Base-by-base conservation (phyloP, 2,329 filamentous ascomycete genomes). In the Apiospora malaysiana region DNA sequence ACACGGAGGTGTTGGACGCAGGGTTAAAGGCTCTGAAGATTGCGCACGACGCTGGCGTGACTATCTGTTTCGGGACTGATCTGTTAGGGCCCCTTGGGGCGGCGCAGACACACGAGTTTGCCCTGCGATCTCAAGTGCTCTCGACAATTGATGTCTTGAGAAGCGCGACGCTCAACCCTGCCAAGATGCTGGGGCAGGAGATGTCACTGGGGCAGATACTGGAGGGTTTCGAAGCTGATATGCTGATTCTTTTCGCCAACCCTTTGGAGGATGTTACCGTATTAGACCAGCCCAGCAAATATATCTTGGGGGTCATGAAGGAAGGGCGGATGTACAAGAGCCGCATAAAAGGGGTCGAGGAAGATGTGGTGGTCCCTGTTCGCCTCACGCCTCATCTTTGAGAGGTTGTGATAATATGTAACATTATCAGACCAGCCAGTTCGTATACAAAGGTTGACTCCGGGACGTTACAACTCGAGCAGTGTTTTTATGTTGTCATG, bases 41-140 rank as follows among this genome's bases (percentile, higher is more conserved):
- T 37, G 85, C 85, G 4, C 76, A 79, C 18, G 81, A 86, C 18
- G 85, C 83, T 1, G 86, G 86, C 0, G 85, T 89, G 0, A 86
- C 82, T 0, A 84, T 89, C 67, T 88, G 86, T 77, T 89, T 83
- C 73, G 87, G 87, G 0, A 85, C 85, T 0, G 87, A 89, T 77
- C 80, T 89, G 9, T 81, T 89, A 0, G 87, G 86, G 0, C 85
- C 85, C 0, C 75, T 89, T 72, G 81, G 82, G 9, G 75, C 81
- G 18, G 82, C 82, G n/a, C 87, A 89, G 77, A 84, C 81, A 0
- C 80, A 81, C 45, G 86, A 88, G 73, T 88, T 89, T 72, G 75
- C 77, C 0, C 71, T 88, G 18, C 80, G 86, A 12, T 79, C 81
- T 4, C 74, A 82, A 71, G 84, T 85, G 4, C 77, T 87, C 49